Conservation (phyloP, 768 basidiomycete genomes). For the Tricholoma hemisulphureum region DNA sequence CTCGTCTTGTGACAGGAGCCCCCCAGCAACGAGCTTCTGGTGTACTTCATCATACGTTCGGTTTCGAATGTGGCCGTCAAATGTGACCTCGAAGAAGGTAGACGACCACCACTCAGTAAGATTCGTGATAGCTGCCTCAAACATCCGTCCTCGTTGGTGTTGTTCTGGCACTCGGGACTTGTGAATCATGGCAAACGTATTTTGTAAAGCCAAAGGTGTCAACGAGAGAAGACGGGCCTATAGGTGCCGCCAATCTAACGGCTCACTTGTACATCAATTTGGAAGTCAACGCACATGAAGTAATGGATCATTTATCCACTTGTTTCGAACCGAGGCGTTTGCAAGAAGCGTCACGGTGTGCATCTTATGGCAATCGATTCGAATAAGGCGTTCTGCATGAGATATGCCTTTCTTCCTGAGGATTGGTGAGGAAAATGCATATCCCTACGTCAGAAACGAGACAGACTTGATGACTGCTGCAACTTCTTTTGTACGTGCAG, state of each 20-base stretch:
- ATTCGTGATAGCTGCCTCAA: slow-evolving; percentile 74
- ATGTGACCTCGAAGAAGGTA: slow-evolving; percentile 63
- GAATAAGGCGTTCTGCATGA: slow-evolving; percentile 66
- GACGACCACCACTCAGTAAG: slow-evolving; percentile 85
- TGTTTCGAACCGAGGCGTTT: slow-evolving; percentile 74
- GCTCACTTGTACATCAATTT: neutral
- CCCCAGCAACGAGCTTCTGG: slow-evolving; percentile 34
- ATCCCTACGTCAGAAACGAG: neutral
- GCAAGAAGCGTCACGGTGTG: slow-evolving; percentile 82
- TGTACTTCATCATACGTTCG: slow-evolving; percentile 77
- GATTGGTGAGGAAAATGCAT: slow-evolving; percentile 16
- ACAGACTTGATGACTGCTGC: slow-evolving; percentile 46
- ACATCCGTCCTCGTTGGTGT: slow-evolving; percentile 79
- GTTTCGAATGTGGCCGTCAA: slow-evolving; percentile 68
- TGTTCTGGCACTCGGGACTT: slow-evolving; percentile 79
- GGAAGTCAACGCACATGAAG: slow-evolving; percentile 65
- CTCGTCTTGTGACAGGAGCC: slow-evolving; percentile 26
- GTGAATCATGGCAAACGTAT: slow-evolving; percentile 77
- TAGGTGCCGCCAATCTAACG: slow-evolving; percentile 2
- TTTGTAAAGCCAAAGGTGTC: slow-evolving; percentile 77
- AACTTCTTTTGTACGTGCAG: slow-evolving; percentile 35
- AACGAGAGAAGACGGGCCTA: slow-evolving; percentile 89
- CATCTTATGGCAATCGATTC: slow-evolving; percentile 84
- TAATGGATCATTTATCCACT: slow-evolving; percentile 78
- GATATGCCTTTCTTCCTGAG: slow-evolving; percentile 49